Evolutionary conservation across 345 rosid species (phyloP).

Genomic region (Dipteronia sinensis): DNA sequence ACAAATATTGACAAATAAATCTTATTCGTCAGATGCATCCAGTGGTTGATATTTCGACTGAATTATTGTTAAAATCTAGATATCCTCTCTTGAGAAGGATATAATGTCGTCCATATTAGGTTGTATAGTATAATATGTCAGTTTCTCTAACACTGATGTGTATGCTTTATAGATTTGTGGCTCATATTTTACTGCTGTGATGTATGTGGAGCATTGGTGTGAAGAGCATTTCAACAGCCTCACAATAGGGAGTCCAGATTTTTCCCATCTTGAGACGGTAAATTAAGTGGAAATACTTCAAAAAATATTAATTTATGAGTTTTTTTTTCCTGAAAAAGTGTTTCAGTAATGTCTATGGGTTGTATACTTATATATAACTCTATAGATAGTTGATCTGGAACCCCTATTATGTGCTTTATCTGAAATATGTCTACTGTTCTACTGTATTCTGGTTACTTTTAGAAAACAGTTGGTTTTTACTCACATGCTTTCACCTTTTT

Average conservation of each 20-base stretch:
- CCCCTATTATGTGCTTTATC: neutral
- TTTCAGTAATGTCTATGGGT: neutral
- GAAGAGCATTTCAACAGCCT: constrained; percentile 76
- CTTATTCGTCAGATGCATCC: neutral
- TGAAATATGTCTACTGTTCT: constrained; percentile 7
- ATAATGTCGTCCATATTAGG: neutral
- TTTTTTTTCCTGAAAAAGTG: neutral
- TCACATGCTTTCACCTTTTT: neutral
- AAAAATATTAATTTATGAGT: neutral
- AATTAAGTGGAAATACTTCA: constrained; percentile 16
- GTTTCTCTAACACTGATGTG: constrained; percentile 13
- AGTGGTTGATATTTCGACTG: neutral
- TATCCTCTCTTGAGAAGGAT: neutral
- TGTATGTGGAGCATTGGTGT: constrained; percentile 98
- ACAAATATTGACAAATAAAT: neutral
- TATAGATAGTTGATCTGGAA: neutral
- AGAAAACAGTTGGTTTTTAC: neutral
- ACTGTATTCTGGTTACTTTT: neutral
- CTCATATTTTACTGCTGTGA: constrained; percentile 75
- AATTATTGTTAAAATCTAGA: neutral
- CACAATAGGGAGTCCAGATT: constrained; percentile 86
- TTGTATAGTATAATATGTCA: neutral
- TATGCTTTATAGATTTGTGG: constrained; percentile 66
- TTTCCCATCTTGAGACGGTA: constrained; percentile 85
- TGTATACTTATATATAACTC: neutral